phyloP scores from a whole-genome alignment of 179 eudicot genomes.

The Pouteria campechiana region DNA sequence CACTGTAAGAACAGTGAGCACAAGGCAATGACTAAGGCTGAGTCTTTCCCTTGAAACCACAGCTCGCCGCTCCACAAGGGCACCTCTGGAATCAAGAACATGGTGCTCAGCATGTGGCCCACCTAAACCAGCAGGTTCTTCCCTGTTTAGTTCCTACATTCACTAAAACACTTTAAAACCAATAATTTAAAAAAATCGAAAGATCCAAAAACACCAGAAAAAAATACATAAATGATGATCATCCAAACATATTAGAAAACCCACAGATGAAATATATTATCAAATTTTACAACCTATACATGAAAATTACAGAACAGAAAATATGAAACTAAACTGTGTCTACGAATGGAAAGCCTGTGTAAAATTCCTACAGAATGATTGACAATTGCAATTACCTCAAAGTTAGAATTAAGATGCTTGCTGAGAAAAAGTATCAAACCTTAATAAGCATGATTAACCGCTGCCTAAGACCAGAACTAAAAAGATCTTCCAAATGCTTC shows the following conservation, averaged over 20 bases:
- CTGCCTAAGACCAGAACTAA: conserved; percentile 63
- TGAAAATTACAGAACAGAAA: too few species aligned
- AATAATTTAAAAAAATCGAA: conserved; percentile 3
- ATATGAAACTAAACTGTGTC: too few species aligned
- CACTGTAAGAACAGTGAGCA: conserved; percentile 73
- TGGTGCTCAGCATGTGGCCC: conserved; percentile 68
- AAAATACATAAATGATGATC: background rate
- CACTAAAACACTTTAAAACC: conserved; percentile 1
- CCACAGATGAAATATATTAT: too few species aligned
- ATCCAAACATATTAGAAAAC: too few species aligned
- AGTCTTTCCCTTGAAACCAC: conserved; percentile 90
- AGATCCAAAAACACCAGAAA: background rate
- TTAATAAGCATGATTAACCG: conserved; percentile 68
- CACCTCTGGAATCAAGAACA: conserved; percentile 89
- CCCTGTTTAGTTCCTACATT: conserved; percentile 77
- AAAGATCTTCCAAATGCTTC: conserved; percentile 67
- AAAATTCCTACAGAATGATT: too few species aligned
- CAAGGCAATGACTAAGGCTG: conserved; percentile 90
- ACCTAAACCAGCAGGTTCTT: conserved; percentile 88
- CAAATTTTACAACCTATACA: too few species aligned
- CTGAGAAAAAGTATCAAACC: conserved; percentile 32
- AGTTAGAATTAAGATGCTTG: too few species aligned
- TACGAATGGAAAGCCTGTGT: too few species aligned
- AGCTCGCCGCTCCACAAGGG: conserved; percentile 81
- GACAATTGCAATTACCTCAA: too few species aligned